Conservation (phyloP, 2,329 filamentous ascomycete genomes). For the Talaromyces rugulosus region DNA sequence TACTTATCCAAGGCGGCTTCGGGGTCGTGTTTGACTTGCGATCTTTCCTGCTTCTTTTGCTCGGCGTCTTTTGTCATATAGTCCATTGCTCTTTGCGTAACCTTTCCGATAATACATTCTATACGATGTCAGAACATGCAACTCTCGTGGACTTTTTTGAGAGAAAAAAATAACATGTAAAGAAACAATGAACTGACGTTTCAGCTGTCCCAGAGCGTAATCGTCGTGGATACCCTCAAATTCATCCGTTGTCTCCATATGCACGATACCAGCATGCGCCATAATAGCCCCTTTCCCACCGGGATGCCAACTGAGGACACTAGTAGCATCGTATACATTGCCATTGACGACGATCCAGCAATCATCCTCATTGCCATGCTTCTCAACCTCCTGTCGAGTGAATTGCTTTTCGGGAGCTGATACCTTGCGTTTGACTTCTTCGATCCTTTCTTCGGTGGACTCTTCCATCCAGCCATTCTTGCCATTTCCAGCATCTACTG, state of each 20-base stretch:
- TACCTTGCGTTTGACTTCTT: slow-evolving; percentile 41
- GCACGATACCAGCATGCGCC: slow-evolving; percentile 48
- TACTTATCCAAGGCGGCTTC: slow-evolving; percentile 15
- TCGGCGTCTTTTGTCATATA: slow-evolving; percentile 44
- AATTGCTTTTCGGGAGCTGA: slow-evolving; percentile 48
- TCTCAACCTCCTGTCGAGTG: slow-evolving; percentile 52
- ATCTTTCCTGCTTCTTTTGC: slow-evolving; percentile 25
- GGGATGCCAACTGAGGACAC: slow-evolving; percentile 47
- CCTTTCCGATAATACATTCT: slow-evolving; percentile 49
- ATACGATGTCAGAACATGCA: not conserved
- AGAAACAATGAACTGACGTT: slow-evolving; percentile 25
- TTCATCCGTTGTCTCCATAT: slow-evolving; percentile 47
- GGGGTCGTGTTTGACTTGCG: slow-evolving; percentile 21
- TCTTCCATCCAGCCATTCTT: slow-evolving; percentile 51
- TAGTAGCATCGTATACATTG: slow-evolving; percentile 50
- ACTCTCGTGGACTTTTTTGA: not conserved
- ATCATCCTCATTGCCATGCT: slow-evolving; percentile 45
- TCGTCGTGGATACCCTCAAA: slow-evolving; percentile 51
- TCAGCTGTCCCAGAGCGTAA: slow-evolving; percentile 48
- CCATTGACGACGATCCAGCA: slow-evolving; percentile 53
- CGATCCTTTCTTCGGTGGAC: slow-evolving; percentile 43
- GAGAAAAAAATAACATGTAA: not conserved
- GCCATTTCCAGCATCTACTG: slow-evolving; percentile 41
- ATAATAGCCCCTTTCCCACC: slow-evolving; percentile 48
- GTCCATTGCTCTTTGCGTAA: slow-evolving; percentile 47